These are phyloP conservation scores for Fusarium xyrophilum DNA, from an alignment of 2,329 filamentous ascomycete species.

Conservation along the genomic window DNA sequence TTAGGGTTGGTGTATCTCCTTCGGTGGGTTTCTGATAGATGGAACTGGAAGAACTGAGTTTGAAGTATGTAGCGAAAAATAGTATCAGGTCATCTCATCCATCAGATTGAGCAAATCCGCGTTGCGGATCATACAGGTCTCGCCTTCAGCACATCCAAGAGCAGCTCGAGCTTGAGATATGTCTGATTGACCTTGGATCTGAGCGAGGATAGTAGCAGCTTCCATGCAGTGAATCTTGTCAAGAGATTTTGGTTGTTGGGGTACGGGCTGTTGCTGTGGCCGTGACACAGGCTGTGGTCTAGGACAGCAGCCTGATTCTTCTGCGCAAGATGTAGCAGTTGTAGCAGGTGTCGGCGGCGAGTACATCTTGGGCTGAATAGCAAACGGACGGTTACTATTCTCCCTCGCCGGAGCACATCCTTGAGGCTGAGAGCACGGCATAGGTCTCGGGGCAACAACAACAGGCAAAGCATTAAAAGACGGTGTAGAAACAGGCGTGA, in stretches of 20 bases:
- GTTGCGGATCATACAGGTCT: slow-evolving; percentile 46
- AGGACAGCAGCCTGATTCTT: slow-evolving; percentile 8
- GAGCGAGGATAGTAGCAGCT: slow-evolving; percentile 47
- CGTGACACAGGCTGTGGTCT: neutral
- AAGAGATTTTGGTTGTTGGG: neutral
- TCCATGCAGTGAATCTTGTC: slow-evolving; percentile 41
- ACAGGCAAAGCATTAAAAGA: slow-evolving; percentile 18
- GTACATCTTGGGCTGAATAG: neutral
- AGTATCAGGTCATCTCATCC: slow-evolving; percentile 39
- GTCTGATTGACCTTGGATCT: slow-evolving; percentile 48
- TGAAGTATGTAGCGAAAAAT: neutral
- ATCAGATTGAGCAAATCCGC: slow-evolving; percentile 47
- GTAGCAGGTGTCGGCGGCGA: slow-evolving; percentile 1
- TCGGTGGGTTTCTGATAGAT: slow-evolving; percentile 62
- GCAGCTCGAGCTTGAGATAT: slow-evolving; percentile 36
- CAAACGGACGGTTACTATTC: neutral
- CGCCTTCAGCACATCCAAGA: slow-evolving; percentile 41
- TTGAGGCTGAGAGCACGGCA: neutral
- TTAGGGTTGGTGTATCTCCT: slow-evolving; percentile 78
- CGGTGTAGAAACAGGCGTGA: slow-evolving; percentile 14
- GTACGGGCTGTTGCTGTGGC: neutral
- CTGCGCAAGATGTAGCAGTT: neutral
- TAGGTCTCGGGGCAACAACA: neutral
- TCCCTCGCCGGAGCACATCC: neutral
- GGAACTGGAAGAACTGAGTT: slow-evolving; percentile 42